Conservation (phyloP, 1,284 basidiomycete genomes). For the Tilletia setariae region DNA sequence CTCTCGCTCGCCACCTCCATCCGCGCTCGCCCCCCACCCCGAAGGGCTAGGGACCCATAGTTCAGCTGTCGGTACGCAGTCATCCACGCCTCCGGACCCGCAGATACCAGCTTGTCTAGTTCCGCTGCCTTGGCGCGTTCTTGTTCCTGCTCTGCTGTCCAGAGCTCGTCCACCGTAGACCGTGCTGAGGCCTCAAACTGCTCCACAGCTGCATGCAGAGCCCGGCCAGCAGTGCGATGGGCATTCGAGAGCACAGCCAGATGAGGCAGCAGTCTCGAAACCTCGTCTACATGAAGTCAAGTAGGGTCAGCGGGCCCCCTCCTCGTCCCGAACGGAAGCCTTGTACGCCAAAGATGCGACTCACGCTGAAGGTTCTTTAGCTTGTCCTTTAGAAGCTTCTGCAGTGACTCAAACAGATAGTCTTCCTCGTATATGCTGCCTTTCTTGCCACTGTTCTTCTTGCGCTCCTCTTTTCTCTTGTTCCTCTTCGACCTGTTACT, state of each 20-base stretch:
- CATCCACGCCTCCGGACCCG: slow-evolving; percentile 10
- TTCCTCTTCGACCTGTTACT: slow-evolving; percentile 22
- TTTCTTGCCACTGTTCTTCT: slow-evolving; percentile 76
- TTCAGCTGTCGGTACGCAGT: slow-evolving; percentile 2
- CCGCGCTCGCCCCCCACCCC: slow-evolving; percentile 1
- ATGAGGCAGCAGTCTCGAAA: slow-evolving; percentile 31
- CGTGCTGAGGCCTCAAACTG: slow-evolving; percentile 30
- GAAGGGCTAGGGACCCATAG: not conserved
- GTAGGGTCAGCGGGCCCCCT: not conserved
- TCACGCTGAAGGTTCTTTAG: slow-evolving; percentile 33
- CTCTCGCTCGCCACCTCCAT: not conserved
- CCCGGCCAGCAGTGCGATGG: slow-evolving; percentile 24
- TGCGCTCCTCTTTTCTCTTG: slow-evolving; percentile 73
- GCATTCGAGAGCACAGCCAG: slow-evolving; percentile 26
- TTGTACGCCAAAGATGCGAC: not conserved
- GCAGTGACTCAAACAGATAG: slow-evolving; percentile 80
- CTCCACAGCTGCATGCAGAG: slow-evolving; percentile 24
- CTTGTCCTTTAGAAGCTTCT: slow-evolving; percentile 65
- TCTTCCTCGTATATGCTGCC: slow-evolving; percentile 96
- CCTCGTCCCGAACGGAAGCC: not conserved
- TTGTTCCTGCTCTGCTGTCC: not conserved
- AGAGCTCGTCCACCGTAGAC: slow-evolving; percentile 25
- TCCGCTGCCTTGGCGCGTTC: not conserved
- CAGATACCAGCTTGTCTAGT: not conserved
- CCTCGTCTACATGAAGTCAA: slow-evolving; percentile 17